These are phyloP conservation scores for Hypoxylon fragiforme DNA, from an alignment of 495 filamentous ascomycete species.

Conservation along the genomic window DNA sequence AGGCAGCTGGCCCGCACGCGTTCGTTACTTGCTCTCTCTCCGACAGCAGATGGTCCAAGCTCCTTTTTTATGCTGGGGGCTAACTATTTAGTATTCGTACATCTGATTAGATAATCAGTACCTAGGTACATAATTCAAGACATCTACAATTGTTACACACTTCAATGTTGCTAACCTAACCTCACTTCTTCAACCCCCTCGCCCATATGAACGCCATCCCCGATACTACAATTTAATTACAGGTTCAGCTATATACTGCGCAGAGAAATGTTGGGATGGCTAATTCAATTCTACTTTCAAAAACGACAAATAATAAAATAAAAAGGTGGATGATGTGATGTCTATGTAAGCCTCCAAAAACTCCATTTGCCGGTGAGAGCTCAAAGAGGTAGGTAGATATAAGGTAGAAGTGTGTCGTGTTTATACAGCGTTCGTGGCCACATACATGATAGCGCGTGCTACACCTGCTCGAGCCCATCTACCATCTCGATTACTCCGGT, in stretches of 20 bases:
- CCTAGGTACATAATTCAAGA: too few species aligned
- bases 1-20: background rate
- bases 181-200: too few species aligned
- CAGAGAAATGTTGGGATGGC: constrained; percentile 17
- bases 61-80: too few species aligned
- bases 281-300: too few species aligned
- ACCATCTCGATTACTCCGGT: constrained; percentile 13
- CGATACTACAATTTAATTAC: constrained; percentile 28
- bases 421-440: constrained; percentile 34
- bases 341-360: constrained; percentile 15
- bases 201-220: background rate
- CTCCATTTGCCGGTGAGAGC: background rate
- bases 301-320: background rate
- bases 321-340: constrained; percentile 9
- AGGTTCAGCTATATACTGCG: constrained; percentile 27
- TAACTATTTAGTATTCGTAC: too few species aligned
- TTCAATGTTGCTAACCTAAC: too few species aligned
- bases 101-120: background rate
- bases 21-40: background rate
- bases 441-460: constrained; percentile 24
- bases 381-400: background rate
- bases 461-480: constrained; percentile 8
- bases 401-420: constrained; percentile 17
- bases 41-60: background rate
- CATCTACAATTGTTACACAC: too few species aligned